Percentiles rank a stretch among this genome's conserved stretches.
Evolutionary conservation across 768 basidiomycete species (phyloP).

Genomic region (Serpula lacrymans): DNA sequence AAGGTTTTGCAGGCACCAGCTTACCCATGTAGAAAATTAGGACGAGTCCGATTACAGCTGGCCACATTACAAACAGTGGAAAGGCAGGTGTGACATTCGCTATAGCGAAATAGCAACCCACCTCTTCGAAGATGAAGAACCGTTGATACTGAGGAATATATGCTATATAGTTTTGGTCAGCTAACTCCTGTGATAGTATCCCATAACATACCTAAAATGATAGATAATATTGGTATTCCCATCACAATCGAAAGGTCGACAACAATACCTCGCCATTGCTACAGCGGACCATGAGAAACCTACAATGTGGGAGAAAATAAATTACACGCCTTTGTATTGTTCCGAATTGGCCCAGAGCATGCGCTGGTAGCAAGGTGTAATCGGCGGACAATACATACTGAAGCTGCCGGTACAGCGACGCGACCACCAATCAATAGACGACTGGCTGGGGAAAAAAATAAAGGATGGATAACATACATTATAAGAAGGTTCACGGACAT

Average conservation of each 20-base stretch:
- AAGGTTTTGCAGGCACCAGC: too few relatives aligned
- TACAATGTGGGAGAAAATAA: too few relatives aligned
- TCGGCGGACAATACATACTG: slow-evolving; percentile 45
- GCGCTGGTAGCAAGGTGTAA: too few relatives aligned
- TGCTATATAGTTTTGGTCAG: too few relatives aligned
- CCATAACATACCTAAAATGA: slow-evolving; percentile 39
- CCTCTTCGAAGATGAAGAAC: slow-evolving; percentile 55
- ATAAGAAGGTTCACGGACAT: slow-evolving; percentile 32
- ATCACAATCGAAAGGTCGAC: slow-evolving; percentile 53
- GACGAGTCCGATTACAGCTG: slow-evolving; percentile 22
- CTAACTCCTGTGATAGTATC: too few relatives aligned
- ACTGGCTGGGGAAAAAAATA: too few relatives aligned
- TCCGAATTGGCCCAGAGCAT: too few relatives aligned
- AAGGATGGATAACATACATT: too few relatives aligned
- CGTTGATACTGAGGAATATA: slow-evolving; percentile 57
- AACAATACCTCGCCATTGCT: slow-evolving; percentile 49
- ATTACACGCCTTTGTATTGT: too few relatives aligned
- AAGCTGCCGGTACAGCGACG: slow-evolving; percentile 35
- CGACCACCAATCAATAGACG: slow-evolving; percentile 30
- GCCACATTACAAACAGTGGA: slow-evolving; percentile 22
- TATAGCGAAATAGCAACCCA: slow-evolving; percentile 47
- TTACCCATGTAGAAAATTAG: too few relatives aligned
- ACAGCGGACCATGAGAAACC: background rate
- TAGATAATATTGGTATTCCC: slow-evolving; percentile 48
- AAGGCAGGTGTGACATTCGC: slow-evolving; percentile 37